Base-by-base conservation (phyloP, 805 yeast genomes). In the Candida sonorensis region DNA sequence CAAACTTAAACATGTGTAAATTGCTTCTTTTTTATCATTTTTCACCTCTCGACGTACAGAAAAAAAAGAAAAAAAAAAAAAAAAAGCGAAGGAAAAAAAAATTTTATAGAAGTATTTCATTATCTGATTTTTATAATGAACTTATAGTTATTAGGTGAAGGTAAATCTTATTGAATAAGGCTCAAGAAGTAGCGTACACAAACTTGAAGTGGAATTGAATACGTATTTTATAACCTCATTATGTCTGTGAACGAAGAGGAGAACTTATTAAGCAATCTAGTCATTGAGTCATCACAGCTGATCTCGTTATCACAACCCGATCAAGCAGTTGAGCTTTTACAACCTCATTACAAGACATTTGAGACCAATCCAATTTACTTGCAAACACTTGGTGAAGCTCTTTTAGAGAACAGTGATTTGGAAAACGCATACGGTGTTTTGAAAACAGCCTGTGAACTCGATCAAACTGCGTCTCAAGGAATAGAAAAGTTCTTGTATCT, bases 401-500 rank as follows among this genome's bases (percentile, higher is more conserved):
- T 81, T 35, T 64, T 90, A 31, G 98, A 92, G 53, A 66, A 66
- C 32, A 88, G 92, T 36, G 76, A 81, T 41, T 73, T 88, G 32
- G 94, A 85, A 38, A 66, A 68, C 29, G 96, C 96, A 0, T 83
- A 78, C 52, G 69, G 73, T 5, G 59, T 76, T 10, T 63, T 90
- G 31, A 55, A 57, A 7, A 59, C 58, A 27, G 77, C 87, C 3
- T 76, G 88, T 37, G 74, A 74, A 40, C 41, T 80, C 32, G 97
- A 88, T 56, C 77, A 81, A 2, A 54, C 64, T 2, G 95, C 85
- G 2, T 41, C 50, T 2, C 45, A 57, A 27, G 92, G 90, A 1
- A 77, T 77, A 15, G 95, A 84, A 51, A 88, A 87, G 60, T 88
- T 83, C 52, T 68, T 92, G 34, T 86, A 88, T 58, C 62, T 90